phyloP scores from a whole-genome alignment of 2,329 filamentous ascomycete genomes.

The Colletotrichum somersetense region DNA sequence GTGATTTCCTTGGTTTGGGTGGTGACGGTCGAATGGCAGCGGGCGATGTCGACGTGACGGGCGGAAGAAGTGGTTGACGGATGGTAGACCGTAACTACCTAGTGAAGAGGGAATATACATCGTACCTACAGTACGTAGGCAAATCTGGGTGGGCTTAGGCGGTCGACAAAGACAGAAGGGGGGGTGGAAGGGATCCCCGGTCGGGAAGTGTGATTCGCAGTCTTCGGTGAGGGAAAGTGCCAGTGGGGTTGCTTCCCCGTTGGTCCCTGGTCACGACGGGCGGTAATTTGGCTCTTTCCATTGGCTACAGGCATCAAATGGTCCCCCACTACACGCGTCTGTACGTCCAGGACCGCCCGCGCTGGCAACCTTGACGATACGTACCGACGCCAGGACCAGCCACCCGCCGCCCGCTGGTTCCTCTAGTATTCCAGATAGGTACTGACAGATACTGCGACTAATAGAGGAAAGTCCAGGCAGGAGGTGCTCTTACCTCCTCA shows the following conservation, averaged over 20 bases:
- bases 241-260: slow-evolving; percentile 27
- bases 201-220: slow-evolving; percentile 31
- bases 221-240: slow-evolving; percentile 16
- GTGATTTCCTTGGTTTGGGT: slow-evolving; percentile 11
- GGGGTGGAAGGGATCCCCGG: background rate
- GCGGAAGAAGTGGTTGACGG: slow-evolving; percentile 31
- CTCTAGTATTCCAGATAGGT: background rate
- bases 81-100: background rate
- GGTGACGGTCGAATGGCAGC: slow-evolving; percentile 35
- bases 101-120: background rate
- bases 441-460: background rate
- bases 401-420: slow-evolving; percentile 2
- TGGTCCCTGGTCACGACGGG: slow-evolving; percentile 43
- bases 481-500: slow-evolving; percentile 8
- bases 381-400: background rate
- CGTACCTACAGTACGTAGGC: no score
- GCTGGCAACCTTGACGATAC: background rate
- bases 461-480: background rate
- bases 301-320: slow-evolving; percentile 39
- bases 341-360: slow-evolving; percentile 13
- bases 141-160: background rate
- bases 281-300: slow-evolving; percentile 45
- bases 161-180: slow-evolving; percentile 16
- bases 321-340: background rate
- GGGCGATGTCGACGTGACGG: slow-evolving; percentile 26